A percentile compares a stretch with the other conserved stretches of the same genome.
phyloP scores from a whole-genome alignment of 257 asterid species.

The Penstemon davidsonii region DNA sequence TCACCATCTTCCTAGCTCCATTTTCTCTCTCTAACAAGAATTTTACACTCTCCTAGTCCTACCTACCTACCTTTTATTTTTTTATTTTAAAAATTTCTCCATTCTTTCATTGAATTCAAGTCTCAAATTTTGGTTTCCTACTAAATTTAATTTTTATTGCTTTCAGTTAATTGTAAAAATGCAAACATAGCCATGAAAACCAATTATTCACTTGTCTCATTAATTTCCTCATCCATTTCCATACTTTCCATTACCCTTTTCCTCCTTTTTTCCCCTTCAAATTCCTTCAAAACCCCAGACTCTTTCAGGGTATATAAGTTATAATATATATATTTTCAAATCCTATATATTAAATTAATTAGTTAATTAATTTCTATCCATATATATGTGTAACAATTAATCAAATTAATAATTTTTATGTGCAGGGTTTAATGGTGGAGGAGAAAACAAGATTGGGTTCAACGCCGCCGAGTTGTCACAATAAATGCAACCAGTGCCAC shows the following conservation, averaged over 20 bases:
- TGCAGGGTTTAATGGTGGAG: constrained; percentile 59
- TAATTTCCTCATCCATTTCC: constrained; percentile 15
- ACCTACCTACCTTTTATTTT: background rate
- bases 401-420: background rate
- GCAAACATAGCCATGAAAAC: constrained; percentile 55
- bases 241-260: constrained; percentile 27
- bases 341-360: background rate
- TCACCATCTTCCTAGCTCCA: constrained; percentile 37
- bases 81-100: constrained; percentile 4
- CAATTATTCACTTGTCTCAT: constrained; percentile 32
- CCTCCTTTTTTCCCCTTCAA: constrained; percentile 37
- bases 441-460: constrained; percentile 92
- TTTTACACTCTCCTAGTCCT: constrained; percentile 7
- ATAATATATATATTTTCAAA: background rate
- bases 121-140: background rate
- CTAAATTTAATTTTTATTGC: background rate
- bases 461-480: constrained; percentile 91
- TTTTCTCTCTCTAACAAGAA: constrained; percentile 8
- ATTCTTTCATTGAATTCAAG: background rate
- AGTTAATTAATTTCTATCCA: background rate
- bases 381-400: background rate
- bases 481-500: constrained; percentile 92
- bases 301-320: constrained; percentile 27
- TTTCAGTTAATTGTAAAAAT: constrained; percentile 33
- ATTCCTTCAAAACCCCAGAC: constrained; percentile 36